Evolutionary conservation across 1,139 yeast genomes (phyloP).

Genomic region (Suzukiozyma palmioleophila): DNA sequence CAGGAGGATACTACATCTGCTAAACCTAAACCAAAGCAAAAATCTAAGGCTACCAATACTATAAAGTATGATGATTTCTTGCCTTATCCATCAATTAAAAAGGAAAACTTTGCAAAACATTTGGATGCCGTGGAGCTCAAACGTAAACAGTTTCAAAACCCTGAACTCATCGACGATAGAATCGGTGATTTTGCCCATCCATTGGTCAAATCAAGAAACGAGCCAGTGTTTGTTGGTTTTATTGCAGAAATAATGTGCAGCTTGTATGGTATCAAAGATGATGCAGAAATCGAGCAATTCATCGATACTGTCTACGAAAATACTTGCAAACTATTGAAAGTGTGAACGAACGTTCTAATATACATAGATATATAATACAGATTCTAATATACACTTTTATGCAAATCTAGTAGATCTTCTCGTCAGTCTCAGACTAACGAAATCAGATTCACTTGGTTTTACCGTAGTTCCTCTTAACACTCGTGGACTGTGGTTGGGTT

Average conservation of each 20-base stretch:
- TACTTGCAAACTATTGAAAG: conserved; percentile 52
- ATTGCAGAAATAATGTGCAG: conserved; percentile 77
- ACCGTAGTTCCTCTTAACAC: not conserved
- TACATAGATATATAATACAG: conserved; percentile 1
- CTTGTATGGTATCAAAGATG: conserved; percentile 36
- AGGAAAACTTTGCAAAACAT: conserved; percentile 51
- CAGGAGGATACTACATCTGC: conserved; percentile 1
- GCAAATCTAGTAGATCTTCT: conserved; percentile 2
- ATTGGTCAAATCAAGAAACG: conserved; percentile 80
- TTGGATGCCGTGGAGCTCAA: conserved; percentile 14
- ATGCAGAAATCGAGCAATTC: conserved; percentile 46
- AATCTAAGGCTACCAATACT: conserved; percentile 9
- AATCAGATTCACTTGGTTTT: not conserved
- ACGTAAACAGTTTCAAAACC: conserved; percentile 10
- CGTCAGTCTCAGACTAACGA: not conserved
- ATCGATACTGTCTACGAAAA: conserved; percentile 63
- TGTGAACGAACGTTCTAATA: conserved; percentile 8
- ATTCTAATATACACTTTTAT: conserved; percentile 1
- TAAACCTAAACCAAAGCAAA: conserved; percentile 2
- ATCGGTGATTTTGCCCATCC: conserved; percentile 41
- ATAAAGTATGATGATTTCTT: conserved; percentile 42
- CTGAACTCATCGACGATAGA: conserved; percentile 9
- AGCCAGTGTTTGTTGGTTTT: conserved; percentile 79
- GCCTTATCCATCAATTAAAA: conserved; percentile 62
- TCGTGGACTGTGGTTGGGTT: not conserved